Evolutionary conservation across 176 grass and related monocot genomes (phyloP), one percentile per base, ranked within the genome.

Genomic region (Zea luxurians): DNA sequence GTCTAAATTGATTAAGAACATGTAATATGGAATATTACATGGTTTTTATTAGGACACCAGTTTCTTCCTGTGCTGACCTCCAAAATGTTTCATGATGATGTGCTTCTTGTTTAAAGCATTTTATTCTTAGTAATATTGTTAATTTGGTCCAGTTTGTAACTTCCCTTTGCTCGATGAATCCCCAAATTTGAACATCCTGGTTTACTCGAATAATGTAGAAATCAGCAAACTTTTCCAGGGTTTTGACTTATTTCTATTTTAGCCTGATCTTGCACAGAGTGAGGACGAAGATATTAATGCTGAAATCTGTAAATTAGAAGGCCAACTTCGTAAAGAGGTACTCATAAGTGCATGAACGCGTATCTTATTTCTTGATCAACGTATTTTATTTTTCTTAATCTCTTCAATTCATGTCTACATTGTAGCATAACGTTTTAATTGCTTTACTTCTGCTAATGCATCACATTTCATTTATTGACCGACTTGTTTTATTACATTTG

Each of bases 211-310:
- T 68, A 45, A 15, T 34, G 74, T 10, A 43, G 47, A 15, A 65
- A 78, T 70, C 48, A 78, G 7, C 21, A 15, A 63, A 8, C 13
- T 0, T 78, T 78, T 64, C 1, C 60, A 62, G 62, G 49, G 45
- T 77, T 76, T 76, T 84, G 60, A 80, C 64, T 35, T 6, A 17
- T 46, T 53, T 76, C 55, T 38, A 44, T 87, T 82, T 68, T 69
- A 93, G 90, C 90, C 90, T 82, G 90, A 89, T 75, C 87, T 93
- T 71, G 78, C 81, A 75, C 87, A 89, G 73, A 87, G 84, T 76
- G 90, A 89, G 68, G 90, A 93, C 64, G 90, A 89, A 70, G 90
- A 93, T 62, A 86, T 93, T 55, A 82, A 71, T 66, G 27, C 74
- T 42, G 87, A 86, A 84, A 86, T 93, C 77, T 66, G 54, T 63